phyloP scores from a whole-genome alignment of 306 rosid species.

The Quillaja saponaria region DNA sequence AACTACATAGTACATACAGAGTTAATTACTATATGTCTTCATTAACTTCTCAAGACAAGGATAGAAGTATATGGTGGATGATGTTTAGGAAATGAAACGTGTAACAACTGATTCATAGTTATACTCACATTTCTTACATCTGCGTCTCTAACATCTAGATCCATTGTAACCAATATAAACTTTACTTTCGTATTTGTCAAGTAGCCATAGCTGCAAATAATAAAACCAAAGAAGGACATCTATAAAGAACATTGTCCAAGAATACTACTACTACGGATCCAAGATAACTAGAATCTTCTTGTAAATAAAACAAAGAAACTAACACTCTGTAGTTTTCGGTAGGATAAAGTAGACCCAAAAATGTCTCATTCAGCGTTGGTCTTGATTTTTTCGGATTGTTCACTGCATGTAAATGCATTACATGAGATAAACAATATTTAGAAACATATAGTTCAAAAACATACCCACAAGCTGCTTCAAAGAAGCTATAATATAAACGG shows the following conservation, averaged over 20 bases:
- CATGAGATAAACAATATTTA: background rate
- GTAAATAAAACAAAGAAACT: constrained; percentile 37
- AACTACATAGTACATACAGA: background rate
- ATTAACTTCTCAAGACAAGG: constrained; percentile 1
- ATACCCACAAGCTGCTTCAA: background rate
- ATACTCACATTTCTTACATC: constrained; percentile 88
- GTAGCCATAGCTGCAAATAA: constrained; percentile 74
- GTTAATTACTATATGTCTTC: background rate
- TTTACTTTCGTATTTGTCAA: constrained; percentile 95
- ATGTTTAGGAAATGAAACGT: background rate
- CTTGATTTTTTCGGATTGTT: constrained; percentile 90
- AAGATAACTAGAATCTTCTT: constrained; percentile 1
- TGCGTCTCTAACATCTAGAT: constrained; percentile 84
- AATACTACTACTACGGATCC: background rate
- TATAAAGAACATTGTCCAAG: too few relatives aligned
- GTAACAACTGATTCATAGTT: constrained; percentile 6
- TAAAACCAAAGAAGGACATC: background rate
- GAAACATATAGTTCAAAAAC: background rate
- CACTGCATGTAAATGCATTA: constrained; percentile 47
- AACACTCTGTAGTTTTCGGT: constrained; percentile 95
- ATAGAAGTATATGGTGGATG: background rate
- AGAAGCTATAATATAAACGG: background rate
- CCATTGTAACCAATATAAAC: constrained; percentile 88
- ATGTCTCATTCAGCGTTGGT: constrained; percentile 82
- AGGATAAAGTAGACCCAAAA: constrained; percentile 90